Percentiles rank a stretch among this genome's conserved stretches.
phyloP scores from a whole-genome alignment of 768 basidiomycete genomes.

The Pleurotus djamor region DNA sequence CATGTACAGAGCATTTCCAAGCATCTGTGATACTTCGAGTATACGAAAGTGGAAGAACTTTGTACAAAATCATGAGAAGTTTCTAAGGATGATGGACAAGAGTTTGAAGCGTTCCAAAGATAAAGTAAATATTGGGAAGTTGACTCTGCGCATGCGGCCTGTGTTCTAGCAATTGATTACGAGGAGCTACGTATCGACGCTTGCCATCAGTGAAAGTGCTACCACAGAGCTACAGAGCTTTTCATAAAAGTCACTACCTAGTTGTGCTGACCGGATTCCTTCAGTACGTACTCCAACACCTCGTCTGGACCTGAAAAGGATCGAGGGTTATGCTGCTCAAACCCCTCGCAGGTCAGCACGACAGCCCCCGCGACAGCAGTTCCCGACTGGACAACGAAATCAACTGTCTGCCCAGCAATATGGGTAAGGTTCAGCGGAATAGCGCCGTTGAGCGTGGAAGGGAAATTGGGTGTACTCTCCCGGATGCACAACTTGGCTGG shows the following conservation, averaged over 20 bases:
- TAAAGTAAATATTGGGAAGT: too few relatives aligned
- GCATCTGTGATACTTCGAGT: too few relatives aligned
- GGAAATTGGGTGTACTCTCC: constrained; percentile 5
- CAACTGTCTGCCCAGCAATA: constrained; percentile 5
- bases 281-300: constrained; percentile 7
- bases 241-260: not conserved
- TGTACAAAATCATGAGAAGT: too few relatives aligned
- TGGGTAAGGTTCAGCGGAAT: constrained; percentile 3
- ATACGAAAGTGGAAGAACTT: too few relatives aligned
- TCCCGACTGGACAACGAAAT: constrained; percentile 8
- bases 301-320: constrained; percentile 7
- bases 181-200: too few relatives aligned
- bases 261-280: constrained; percentile 3
- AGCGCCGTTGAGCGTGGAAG: constrained; percentile 11
- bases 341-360: constrained; percentile 10
- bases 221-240: too few relatives aligned
- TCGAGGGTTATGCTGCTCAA: constrained; percentile 2
- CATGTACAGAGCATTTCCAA: too few relatives aligned
- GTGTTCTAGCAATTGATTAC: too few relatives aligned
- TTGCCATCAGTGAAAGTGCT: too few relatives aligned
- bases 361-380: constrained; percentile 2
- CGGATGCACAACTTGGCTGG: constrained; percentile 13
- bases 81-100: too few relatives aligned
- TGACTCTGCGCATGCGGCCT: too few relatives aligned
- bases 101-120: too few relatives aligned